A percentile compares a stretch with the other conserved stretches of the same genome.
Conservation (phyloP, 148 eudicot species). For the Dysphania ambrosioides region DNA sequence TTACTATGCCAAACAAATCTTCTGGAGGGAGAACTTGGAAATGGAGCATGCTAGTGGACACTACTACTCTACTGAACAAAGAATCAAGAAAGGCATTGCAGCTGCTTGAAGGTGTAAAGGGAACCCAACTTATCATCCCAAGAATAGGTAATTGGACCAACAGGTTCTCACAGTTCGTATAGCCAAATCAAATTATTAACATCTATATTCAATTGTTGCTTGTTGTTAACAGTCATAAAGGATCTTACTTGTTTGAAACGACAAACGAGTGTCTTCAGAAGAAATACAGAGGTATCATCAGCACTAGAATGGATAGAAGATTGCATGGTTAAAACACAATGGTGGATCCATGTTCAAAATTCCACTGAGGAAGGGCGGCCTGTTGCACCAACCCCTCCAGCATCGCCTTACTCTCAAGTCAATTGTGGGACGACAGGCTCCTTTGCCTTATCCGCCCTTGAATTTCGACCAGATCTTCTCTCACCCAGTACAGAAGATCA, state of each 20-base stretch:
- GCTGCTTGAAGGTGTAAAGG: constrained; percentile 72
- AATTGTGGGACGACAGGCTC: constrained; percentile 29
- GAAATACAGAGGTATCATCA: constrained; percentile 46
- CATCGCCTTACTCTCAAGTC: constrained; percentile 38
- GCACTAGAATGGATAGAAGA: constrained; percentile 87
- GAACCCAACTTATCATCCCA: constrained; percentile 73
- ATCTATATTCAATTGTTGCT: background rate
- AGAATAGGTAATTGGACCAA: constrained; percentile 45
- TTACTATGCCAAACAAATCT: constrained; percentile 38
- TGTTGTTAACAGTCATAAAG: constrained; percentile 51
- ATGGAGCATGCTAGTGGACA: constrained; percentile 76
- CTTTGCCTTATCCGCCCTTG: constrained; percentile 29
- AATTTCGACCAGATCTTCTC: constrained; percentile 32
- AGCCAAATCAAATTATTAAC: background rate
- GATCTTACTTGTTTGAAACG: constrained; percentile 65
- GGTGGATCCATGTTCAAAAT: constrained; percentile 84
- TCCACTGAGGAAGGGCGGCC: constrained; percentile 55
- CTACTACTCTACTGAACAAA: constrained; percentile 51
- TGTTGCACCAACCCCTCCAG: constrained; percentile 34
- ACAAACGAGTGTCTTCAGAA: constrained; percentile 52
- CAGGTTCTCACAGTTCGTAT: background rate
- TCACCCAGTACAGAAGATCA: constrained; percentile 59
- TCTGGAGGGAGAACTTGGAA: constrained; percentile 27
- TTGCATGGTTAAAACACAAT: constrained; percentile 46
- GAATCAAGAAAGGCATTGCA: constrained; percentile 67